Conservation (phyloP, 2,329 filamentous ascomycete genomes). For the Plenodomus tracheiphilus region DNA sequence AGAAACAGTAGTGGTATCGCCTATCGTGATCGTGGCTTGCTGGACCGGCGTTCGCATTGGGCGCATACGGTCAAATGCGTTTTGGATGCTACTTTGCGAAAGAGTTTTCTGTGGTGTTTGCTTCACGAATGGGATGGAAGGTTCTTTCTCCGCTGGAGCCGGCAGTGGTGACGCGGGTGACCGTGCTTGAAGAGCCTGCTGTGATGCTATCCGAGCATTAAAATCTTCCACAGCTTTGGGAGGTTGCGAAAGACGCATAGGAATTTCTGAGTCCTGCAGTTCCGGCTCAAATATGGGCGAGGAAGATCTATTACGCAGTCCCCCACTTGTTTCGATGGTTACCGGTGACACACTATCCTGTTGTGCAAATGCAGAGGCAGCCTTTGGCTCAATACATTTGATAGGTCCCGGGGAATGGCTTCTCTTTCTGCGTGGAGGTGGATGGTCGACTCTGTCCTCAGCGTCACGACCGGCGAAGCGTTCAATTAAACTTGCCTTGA, state of each 20-base stretch:
- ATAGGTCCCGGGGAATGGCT: constrained; percentile 6
- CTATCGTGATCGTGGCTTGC: constrained; percentile 75
- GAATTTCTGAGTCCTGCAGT: constrained; percentile 5
- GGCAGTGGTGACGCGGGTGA: background rate
- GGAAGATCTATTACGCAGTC: constrained; percentile 9
- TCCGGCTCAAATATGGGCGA: constrained; percentile 32
- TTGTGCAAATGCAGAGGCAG: constrained; percentile 1
- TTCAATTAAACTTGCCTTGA: constrained; percentile 41
- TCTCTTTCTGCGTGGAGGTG: constrained; percentile 9
- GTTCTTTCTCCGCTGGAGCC: constrained; percentile 2
- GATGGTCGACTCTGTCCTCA: constrained; percentile 19
- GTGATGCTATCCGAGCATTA: constrained; percentile 44
- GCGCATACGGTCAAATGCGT: constrained; percentile 67
- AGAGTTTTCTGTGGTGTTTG: constrained; percentile 39
- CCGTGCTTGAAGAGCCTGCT: constrained; percentile 25
- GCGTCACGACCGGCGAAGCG: constrained; percentile 37
- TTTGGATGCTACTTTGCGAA: constrained; percentile 53
- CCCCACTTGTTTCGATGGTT: background rate
- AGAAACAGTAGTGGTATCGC: constrained; percentile 67
- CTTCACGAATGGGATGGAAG: constrained; percentile 31
- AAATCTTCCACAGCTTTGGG: constrained; percentile 43
- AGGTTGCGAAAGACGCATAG: constrained; percentile 7
- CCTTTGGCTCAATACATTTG: constrained; percentile 8
- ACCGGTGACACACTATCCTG: constrained; percentile 7
- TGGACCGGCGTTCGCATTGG: constrained; percentile 65